Percentiles rank a stretch among this genome's conserved stretches.
Evolutionary conservation across 1,284 basidiomycete species (phyloP).

Genomic region (Naganishia liquefaciens): DNA sequence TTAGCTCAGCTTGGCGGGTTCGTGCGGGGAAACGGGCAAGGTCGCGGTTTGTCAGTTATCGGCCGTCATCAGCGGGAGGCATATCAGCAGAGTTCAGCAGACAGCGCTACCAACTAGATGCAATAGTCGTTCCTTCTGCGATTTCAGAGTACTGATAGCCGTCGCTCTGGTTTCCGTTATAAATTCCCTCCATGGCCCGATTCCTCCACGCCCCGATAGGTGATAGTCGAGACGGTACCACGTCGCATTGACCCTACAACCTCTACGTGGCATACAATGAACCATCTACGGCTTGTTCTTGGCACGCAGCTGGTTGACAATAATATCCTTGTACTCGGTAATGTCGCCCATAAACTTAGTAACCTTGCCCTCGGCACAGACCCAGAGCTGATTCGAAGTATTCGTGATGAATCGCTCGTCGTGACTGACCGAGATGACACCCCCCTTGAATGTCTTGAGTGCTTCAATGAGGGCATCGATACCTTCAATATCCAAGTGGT

Average conservation of each 20-base stretch:
- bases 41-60: background rate
- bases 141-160: background rate
- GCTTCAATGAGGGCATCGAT: slow-evolving; percentile 92
- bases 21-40: too few species aligned
- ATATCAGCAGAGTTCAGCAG: background rate
- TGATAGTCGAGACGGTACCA: too few species aligned
- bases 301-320: slow-evolving; percentile 74
- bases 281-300: slow-evolving; percentile 41
- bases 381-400: slow-evolving; percentile 57
- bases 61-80: background rate
- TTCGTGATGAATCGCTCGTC: slow-evolving; percentile 89
- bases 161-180: too few species aligned
- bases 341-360: slow-evolving; percentile 87
- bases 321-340: slow-evolving; percentile 84
- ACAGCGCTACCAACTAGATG: too few species aligned
- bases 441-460: slow-evolving; percentile 89
- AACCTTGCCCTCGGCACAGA: slow-evolving; percentile 82
- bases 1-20: too few species aligned
- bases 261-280: background rate
- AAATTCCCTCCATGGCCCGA: too few species aligned
- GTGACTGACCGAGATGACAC: slow-evolving; percentile 64
- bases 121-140: background rate
- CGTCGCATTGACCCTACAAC: too few species aligned
- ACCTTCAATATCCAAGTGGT: slow-evolving; percentile 97
- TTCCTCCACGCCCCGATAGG: too few species aligned